These are phyloP conservation scores for Candida argentea DNA, from an alignment of 805 yeast genomes.

Conservation along the genomic window DNA sequence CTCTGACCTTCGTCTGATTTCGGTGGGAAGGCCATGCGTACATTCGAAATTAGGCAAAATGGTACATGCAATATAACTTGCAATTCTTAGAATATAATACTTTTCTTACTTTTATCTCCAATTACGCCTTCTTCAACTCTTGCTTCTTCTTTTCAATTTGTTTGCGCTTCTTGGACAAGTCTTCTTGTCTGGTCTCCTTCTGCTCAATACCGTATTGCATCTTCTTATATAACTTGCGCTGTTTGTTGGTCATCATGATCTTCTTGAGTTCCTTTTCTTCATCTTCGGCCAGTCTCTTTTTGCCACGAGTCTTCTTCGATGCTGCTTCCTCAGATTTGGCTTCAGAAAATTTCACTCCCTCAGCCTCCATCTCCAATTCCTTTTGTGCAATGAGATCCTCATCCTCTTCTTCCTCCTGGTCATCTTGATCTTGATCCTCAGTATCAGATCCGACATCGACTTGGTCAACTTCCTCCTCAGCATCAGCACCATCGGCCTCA, in stretches of 20 bases:
- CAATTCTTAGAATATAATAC: no score
- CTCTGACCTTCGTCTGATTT: no score
- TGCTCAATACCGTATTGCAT: conserved; percentile 86
- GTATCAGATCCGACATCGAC: conserved; percentile 42
- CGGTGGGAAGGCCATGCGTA: no score
- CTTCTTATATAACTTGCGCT: conserved; percentile 86
- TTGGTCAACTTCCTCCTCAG: conserved; percentile 34
- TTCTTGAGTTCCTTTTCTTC: conserved; percentile 87
- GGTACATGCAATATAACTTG: no score
- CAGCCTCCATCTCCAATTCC: conserved; percentile 69
- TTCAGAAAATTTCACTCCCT: conserved; percentile 74
- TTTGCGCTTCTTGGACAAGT: conserved; percentile 57
- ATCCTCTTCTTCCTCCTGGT: conserved; percentile 41
- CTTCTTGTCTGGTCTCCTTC: conserved; percentile 68
- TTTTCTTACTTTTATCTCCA: conserved; percentile 3
- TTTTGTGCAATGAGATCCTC: conserved; percentile 71
- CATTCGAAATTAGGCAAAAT: no score
- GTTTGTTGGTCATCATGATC: conserved; percentile 97
- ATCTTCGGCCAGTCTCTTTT: conserved; percentile 40
- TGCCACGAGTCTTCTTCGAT: conserved; percentile 20
- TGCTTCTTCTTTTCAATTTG: conserved; percentile 56
- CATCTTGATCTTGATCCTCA: conserved; percentile 37
- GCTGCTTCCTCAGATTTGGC: conserved; percentile 19
- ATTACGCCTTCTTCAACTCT: conserved; percentile 18
- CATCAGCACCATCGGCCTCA: conserved; percentile 31